These are phyloP conservation scores for Botryococcus braunii DNA, from an alignment of 163 green algal genomes.

Conservation along the genomic window DNA sequence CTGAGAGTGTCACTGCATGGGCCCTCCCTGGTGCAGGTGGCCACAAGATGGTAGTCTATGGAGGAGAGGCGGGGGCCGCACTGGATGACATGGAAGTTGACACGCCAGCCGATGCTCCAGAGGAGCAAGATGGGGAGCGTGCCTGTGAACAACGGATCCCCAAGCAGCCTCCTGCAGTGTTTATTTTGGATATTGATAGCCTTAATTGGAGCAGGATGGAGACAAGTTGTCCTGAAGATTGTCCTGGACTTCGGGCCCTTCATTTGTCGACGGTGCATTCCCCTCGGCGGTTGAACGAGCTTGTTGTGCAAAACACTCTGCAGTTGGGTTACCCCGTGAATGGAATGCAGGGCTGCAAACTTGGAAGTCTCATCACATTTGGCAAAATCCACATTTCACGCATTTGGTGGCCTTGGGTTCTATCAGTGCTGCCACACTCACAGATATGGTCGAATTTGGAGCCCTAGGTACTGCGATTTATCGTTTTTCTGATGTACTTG, in stretches of 20 bases:
- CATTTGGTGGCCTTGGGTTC: too few relatives aligned
- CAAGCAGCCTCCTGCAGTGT: background rate
- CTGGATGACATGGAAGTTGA: background rate
- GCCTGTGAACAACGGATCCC: background rate
- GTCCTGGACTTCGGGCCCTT: slow-evolving; percentile 10
- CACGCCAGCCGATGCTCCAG: background rate
- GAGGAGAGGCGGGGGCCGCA: background rate
- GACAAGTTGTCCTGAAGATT: background rate
- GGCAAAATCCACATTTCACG: too few relatives aligned
- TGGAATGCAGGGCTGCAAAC: too few relatives aligned
- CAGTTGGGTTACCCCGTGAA: too few relatives aligned
- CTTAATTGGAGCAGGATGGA: too few relatives aligned
- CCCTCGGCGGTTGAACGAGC: too few relatives aligned
- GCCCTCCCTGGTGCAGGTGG: slow-evolving; percentile 6
- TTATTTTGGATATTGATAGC: slow-evolving; percentile 11
- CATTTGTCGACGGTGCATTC: slow-evolving; percentile 17
- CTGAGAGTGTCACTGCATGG: background rate
- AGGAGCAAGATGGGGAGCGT: background rate
- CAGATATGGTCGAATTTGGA: too few relatives aligned
- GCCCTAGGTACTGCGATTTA: too few relatives aligned
- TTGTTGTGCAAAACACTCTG: too few relatives aligned
- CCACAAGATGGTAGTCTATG: slow-evolving; percentile 11
- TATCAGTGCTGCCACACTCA: too few relatives aligned
- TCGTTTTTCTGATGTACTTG: too few relatives aligned
- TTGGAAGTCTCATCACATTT: too few relatives aligned